These are phyloP conservation scores for Dioszegia aurantiaca DNA, from an alignment of 768 basidiomycete species.

Conservation along the genomic window DNA sequence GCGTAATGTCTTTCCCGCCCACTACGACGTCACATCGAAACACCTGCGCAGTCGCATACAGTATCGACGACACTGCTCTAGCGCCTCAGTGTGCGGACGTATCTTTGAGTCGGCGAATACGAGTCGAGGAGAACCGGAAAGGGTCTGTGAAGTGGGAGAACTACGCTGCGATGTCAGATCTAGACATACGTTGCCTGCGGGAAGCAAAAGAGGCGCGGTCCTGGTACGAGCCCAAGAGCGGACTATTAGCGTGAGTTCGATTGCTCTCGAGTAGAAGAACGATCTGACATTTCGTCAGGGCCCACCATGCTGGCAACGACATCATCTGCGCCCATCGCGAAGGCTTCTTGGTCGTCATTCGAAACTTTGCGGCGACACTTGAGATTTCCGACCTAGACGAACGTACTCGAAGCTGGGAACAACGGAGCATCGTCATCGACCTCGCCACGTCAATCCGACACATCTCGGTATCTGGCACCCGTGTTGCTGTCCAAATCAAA, in stretches of 20 bases:
- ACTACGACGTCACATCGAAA: not conserved
- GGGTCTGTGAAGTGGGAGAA: too few species aligned
- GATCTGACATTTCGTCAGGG: not conserved
- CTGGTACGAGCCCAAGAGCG: too few species aligned
- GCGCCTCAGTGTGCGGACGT: too few species aligned
- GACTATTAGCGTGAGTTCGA: too few species aligned
- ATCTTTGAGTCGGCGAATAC: too few species aligned
- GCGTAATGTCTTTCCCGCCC: not conserved
- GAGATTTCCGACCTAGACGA: not conserved
- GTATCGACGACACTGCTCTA: too few species aligned
- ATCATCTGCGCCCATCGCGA: not conserved
- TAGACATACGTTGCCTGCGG: too few species aligned
- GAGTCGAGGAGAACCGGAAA: too few species aligned
- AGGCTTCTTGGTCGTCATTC: not conserved
- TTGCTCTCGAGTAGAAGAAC: not conserved
- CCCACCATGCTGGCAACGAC: not conserved
- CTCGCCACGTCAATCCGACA: not conserved
- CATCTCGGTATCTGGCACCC: not conserved
- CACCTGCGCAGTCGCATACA: too few species aligned
- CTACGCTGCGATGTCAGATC: too few species aligned
- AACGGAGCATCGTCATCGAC: not conserved
- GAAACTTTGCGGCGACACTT: not conserved
- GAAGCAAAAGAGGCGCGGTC: too few species aligned
- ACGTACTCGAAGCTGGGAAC: not conserved
- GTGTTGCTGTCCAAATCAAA: not conserved